Evolutionary conservation across 2,329 filamentous ascomycete species (phyloP).

Genomic region (Basipetospora chlamydospora): DNA sequence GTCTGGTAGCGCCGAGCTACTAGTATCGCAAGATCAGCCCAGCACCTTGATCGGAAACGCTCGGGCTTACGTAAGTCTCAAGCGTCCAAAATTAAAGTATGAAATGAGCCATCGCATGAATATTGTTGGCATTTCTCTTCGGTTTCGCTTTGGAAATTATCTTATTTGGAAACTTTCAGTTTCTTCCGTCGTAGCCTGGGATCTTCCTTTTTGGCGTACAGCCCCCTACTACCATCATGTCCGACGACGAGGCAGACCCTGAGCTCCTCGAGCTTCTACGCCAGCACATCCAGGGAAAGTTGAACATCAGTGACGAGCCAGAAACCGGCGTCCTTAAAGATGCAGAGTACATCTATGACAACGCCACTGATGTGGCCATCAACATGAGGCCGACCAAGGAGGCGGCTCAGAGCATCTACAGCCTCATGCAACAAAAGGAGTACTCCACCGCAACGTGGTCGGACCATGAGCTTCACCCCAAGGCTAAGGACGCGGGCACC

Average conservation of each 20-base stretch:
- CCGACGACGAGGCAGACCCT: conserved; percentile 79
- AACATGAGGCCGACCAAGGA: conserved; percentile 70
- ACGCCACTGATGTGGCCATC: conserved; percentile 82
- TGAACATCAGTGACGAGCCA: conserved; percentile 39
- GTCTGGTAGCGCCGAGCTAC: too few species aligned
- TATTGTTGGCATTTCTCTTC: too few species aligned
- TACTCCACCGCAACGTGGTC: conserved; percentile 83
- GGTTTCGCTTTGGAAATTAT: too few species aligned
- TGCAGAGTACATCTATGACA: conserved; percentile 79
- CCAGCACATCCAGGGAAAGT: conserved; percentile 55
- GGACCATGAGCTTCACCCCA: conserved; percentile 78
- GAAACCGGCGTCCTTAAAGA: conserved; percentile 72
- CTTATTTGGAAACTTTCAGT: too few species aligned
- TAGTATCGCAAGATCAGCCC: too few species aligned
- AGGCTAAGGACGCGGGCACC: conserved; percentile 61
- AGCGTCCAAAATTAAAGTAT: too few species aligned
- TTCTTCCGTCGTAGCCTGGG: too few species aligned
- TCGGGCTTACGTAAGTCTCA: too few species aligned
- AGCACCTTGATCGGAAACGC: too few species aligned
- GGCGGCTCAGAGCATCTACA: conserved; percentile 66
- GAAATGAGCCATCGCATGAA: too few species aligned
- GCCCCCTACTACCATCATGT: too few species aligned
- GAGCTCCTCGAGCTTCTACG: conserved; percentile 79
- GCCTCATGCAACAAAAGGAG: conserved; percentile 66
- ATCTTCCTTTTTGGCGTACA: too few species aligned